These are phyloP conservation scores for Coleophoma eucalyptorum DNA, from an alignment of 2,329 filamentous ascomycete species.

Conservation along the genomic window DNA sequence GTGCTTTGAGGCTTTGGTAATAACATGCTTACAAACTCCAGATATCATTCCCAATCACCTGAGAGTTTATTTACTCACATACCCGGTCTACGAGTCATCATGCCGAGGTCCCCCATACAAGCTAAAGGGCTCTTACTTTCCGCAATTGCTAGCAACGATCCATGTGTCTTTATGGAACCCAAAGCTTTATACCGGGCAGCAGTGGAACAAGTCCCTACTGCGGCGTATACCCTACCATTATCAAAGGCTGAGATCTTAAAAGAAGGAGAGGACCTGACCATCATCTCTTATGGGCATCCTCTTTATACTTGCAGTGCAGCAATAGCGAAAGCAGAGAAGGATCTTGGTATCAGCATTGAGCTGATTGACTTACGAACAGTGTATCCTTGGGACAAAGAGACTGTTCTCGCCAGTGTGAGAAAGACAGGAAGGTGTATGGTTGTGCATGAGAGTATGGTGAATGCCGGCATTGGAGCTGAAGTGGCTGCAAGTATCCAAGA, in stretches of 20 bases:
- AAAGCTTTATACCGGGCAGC: conserved; percentile 71
- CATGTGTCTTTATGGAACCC: conserved; percentile 73
- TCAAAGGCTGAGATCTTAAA: conserved; percentile 67
- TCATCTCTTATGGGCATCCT: conserved; percentile 69
- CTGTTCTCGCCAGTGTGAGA: conserved; percentile 61
- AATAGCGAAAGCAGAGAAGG: conserved; percentile 63
- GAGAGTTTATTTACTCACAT: conserved; percentile 69
- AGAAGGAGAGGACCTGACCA: conserved; percentile 60
- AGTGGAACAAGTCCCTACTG: conserved; percentile 69
- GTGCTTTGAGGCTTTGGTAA: conserved; percentile 15
- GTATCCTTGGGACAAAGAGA: conserved; percentile 69
- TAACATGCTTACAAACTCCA: conserved; percentile 16
- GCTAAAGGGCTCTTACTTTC: conserved; percentile 67
- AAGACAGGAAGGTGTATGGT: conserved; percentile 69
- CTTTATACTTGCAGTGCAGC: conserved; percentile 65
- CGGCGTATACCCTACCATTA: conserved; percentile 62
- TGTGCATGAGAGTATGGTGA: conserved; percentile 73
- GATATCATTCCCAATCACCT: conserved; percentile 69
- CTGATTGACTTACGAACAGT: conserved; percentile 69
- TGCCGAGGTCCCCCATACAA: conserved; percentile 66
- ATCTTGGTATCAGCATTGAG: conserved; percentile 62
- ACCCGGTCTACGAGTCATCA: conserved; percentile 65
- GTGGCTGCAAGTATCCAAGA: conserved; percentile 70
- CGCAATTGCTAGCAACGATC: conserved; percentile 60
- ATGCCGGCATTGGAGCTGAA: conserved; percentile 69